These are phyloP conservation scores for Elsinoe arachidis DNA, from an alignment of 2,329 filamentous ascomycete species.

Conservation along the genomic window DNA sequence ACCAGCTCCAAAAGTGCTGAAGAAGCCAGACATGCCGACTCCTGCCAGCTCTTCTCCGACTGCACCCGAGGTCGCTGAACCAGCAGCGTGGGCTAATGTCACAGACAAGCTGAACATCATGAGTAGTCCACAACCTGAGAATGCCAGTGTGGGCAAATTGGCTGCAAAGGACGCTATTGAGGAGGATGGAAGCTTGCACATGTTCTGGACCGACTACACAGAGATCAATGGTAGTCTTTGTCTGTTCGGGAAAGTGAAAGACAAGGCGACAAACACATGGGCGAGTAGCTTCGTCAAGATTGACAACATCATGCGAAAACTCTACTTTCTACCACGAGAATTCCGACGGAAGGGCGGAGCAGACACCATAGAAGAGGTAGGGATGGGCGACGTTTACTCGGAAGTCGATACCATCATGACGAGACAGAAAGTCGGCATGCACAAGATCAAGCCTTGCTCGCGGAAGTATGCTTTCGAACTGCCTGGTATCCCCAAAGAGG, in stretches of 20 bases:
- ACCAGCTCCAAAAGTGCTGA: slow-evolving; percentile 60
- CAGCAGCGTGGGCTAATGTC: slow-evolving; percentile 80
- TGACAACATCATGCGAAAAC: slow-evolving; percentile 84
- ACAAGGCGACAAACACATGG: slow-evolving; percentile 69
- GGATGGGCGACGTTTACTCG: slow-evolving; percentile 80
- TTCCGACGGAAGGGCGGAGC: slow-evolving; percentile 50
- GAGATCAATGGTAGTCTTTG: slow-evolving; percentile 87
- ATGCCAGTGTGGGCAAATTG: slow-evolving; percentile 65
- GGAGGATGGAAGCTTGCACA: slow-evolving; percentile 78
- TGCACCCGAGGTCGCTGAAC: slow-evolving; percentile 55
- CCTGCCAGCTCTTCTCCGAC: slow-evolving; percentile 70
- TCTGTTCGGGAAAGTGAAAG: slow-evolving; percentile 90
- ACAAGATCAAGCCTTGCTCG: slow-evolving; percentile 85
- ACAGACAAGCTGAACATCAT: slow-evolving; percentile 79
- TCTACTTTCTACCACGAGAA: slow-evolving; percentile 84
- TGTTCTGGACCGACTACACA: slow-evolving; percentile 97
- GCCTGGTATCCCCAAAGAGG: slow-evolving; percentile 74
- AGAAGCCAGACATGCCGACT: slow-evolving; percentile 59
- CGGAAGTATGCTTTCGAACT: slow-evolving; percentile 96
- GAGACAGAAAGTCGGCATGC: slow-evolving; percentile 72
- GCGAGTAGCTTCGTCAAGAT: slow-evolving; percentile 94
- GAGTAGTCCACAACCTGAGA: slow-evolving; percentile 62
- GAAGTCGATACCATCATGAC: slow-evolving; percentile 87
- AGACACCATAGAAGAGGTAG: slow-evolving; percentile 67
- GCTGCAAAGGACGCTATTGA: slow-evolving; percentile 80